These are phyloP conservation scores for Verticillium longisporum DNA, from an alignment of 2,329 filamentous ascomycete genomes.

Conservation along the genomic window DNA sequence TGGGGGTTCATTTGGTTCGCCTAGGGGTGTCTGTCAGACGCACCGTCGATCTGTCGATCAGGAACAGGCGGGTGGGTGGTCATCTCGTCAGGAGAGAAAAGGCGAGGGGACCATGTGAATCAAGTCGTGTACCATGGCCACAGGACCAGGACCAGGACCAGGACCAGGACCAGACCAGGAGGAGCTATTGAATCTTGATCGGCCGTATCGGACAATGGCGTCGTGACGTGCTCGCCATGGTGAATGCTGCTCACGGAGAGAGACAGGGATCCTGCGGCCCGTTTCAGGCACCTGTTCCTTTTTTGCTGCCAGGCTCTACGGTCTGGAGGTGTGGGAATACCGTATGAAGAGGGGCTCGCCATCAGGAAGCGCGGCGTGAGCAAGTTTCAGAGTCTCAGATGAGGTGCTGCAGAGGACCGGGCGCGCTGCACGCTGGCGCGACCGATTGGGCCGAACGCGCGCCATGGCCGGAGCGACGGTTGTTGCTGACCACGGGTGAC, in stretches of 20 bases:
- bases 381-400: constrained; percentile 11
- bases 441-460: constrained; percentile 1
- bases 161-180: no score
- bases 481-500: background rate
- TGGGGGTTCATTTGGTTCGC: no score
- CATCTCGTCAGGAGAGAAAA: no score
- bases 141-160: no score
- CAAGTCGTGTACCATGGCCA: background rate
- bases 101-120: no score
- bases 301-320: no score
- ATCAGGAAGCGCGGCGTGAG: constrained; percentile 4
- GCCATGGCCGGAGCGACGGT: no score
- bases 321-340: no score
- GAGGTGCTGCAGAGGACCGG: background rate
- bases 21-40: constrained; percentile 4
- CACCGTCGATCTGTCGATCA: constrained; percentile 10
- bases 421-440: no score
- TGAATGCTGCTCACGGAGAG: constrained; percentile 8
- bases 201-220: background rate
- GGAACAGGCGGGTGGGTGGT: background rate
- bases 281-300: no score
- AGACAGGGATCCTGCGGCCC: constrained; percentile 1
- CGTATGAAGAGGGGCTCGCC: no score
- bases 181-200: no score
- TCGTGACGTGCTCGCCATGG: background rate